phyloP scores from a whole-genome alignment of 257 asterid genomes.

The Fraxinus quadrangulata region DNA sequence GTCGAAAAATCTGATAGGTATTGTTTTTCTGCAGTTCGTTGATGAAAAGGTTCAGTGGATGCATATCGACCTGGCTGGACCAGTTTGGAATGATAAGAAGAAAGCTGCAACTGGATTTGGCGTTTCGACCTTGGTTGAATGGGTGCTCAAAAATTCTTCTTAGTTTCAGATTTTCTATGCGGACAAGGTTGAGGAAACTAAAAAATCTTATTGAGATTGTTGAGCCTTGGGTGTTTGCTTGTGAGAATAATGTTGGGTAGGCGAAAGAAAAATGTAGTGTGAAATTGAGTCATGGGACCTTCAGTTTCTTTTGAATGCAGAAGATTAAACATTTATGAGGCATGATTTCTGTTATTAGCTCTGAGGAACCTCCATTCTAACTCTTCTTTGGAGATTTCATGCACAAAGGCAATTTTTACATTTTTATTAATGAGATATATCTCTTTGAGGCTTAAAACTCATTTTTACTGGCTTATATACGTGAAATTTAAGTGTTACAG shows the following conservation, averaged over 20 bases:
- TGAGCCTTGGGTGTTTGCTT: not conserved
- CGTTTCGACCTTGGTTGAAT: slow-evolving; percentile 78
- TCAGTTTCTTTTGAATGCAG: too few species aligned
- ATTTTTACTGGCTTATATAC: too few species aligned
- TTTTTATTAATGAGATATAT: too few species aligned
- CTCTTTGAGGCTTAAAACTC: too few species aligned
- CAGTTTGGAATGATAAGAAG: slow-evolving; percentile 86
- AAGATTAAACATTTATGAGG: too few species aligned
- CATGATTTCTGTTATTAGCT: too few species aligned
- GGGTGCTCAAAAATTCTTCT: slow-evolving; percentile 84
- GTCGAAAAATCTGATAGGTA: not conserved
- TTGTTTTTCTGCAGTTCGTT: slow-evolving; percentile 66
- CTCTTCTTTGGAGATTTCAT: too few species aligned
- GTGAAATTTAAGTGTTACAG: too few species aligned
- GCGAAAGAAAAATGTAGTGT: not conserved
- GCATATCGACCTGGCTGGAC: slow-evolving; percentile 98
- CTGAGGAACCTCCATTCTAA: too few species aligned
- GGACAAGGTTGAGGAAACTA: not conserved
- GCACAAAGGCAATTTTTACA: too few species aligned
- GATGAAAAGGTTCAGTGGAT: slow-evolving; percentile 97
- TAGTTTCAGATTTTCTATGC: not conserved
- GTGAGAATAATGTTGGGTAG: not conserved
- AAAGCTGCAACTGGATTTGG: slow-evolving; percentile 88
- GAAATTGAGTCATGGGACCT: not conserved
- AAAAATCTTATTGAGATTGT: not conserved